Evolutionary conservation across 345 rosid genomes (phyloP).

Genomic region (Pistacia integerrima): DNA sequence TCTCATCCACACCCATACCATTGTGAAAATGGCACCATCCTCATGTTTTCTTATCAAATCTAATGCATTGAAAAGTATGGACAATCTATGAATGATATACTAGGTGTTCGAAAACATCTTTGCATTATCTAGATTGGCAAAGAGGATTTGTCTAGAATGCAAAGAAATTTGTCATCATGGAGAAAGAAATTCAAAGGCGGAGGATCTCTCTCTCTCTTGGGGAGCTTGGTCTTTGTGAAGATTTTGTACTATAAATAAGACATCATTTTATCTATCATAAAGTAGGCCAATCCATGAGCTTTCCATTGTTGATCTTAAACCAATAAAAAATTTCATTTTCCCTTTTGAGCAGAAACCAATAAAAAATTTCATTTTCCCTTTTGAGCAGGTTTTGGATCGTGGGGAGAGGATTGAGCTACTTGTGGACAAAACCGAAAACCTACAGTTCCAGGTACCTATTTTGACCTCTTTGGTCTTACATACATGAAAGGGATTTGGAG

Average conservation of each 20-base stretch:
- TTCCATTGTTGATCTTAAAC: background rate
- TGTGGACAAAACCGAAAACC: constrained; percentile 87
- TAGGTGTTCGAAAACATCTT: no score
- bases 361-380: background rate
- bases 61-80: no score
- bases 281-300: background rate
- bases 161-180: no score
- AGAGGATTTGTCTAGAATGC: no score
- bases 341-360: constrained; percentile 43
- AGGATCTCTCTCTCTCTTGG: background rate
- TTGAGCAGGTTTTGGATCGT: constrained; percentile 81
- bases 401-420: constrained; percentile 95
- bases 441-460: constrained; percentile 75
- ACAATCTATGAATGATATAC: no score
- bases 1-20: no score
- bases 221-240: background rate
- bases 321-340: background rate
- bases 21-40: no score
- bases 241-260: background rate
- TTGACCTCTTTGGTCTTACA: background rate
- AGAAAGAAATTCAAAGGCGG: no score
- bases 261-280: background rate
- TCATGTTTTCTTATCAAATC: no score
- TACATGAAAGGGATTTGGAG: background rate
- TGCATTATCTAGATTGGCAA: no score